Percentiles rank a stretch among this genome's conserved stretches.
phyloP scores from a whole-genome alignment of 345 rosid species.

The Durio zibethinus region DNA sequence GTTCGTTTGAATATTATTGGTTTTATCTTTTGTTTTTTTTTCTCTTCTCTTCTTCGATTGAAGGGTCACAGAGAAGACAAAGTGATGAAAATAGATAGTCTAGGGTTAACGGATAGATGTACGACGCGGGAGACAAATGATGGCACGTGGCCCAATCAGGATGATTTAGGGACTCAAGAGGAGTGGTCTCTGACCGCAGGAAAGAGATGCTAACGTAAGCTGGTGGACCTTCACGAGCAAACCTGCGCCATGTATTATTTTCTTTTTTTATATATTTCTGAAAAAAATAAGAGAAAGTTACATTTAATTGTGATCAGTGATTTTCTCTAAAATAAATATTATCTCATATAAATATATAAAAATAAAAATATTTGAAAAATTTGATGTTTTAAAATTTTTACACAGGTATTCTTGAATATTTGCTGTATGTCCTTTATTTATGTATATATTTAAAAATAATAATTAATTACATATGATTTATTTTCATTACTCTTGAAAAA shows the following conservation, averaged over 20 bases:
- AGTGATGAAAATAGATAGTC: conserved; percentile 16
- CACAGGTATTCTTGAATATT: too few species aligned
- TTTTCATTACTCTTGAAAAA: too few species aligned
- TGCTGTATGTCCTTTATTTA: too few species aligned
- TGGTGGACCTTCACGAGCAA: neutral
- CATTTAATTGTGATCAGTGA: too few species aligned
- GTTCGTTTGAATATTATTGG: neutral
- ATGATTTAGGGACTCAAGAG: conserved; percentile 9
- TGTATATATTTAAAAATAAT: too few species aligned
- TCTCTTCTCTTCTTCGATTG: conserved; percentile 15
- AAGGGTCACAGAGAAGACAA: conserved; percentile 25
- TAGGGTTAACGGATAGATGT: conserved; percentile 66
- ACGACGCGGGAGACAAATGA: conserved; percentile 41
- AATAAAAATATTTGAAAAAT: too few species aligned
- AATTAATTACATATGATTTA: too few species aligned
- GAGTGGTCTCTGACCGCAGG: conserved; percentile 15
- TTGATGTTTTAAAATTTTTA: too few species aligned
- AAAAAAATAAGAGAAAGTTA: too few species aligned
- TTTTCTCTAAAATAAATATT: too few species aligned
- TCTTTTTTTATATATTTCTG: neutral
- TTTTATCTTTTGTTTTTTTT: neutral
- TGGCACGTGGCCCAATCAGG: conserved; percentile 46
- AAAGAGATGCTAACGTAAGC: conserved; percentile 2
- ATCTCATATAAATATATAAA: too few species aligned
- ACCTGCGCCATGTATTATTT: neutral